Percentiles rank a stretch among this genome's conserved stretches.
phyloP scores from a whole-genome alignment of 352 stramenopile genomes.

The Saprolegnia parasitica region DNA sequence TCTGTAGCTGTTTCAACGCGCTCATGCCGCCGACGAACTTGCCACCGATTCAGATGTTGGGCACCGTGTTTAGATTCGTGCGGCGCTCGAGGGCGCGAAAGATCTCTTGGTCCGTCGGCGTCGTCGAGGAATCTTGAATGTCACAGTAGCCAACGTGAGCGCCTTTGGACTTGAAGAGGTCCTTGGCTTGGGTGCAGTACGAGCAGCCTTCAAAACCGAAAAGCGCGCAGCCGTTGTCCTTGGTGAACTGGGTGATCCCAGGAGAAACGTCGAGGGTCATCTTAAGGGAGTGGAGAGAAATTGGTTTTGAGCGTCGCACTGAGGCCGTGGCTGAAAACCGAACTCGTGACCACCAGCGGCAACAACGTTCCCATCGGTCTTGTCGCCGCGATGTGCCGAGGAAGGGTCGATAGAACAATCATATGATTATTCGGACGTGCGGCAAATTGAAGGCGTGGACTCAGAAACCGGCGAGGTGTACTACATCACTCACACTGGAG shows the following conservation, averaged over 20 bases:
- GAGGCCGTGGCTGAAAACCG: too few species aligned
- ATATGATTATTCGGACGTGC: too few species aligned
- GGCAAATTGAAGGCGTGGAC: too few species aligned
- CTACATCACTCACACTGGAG: too few species aligned
- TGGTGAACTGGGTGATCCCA: not conserved
- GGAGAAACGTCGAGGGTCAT: too few species aligned
- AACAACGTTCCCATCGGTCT: too few species aligned
- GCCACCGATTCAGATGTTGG: slow-evolving; percentile 97
- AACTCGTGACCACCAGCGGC: too few species aligned
- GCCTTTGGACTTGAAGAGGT: not conserved
- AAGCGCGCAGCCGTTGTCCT: not conserved
- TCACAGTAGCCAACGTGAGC: not conserved
- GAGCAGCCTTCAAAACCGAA: not conserved
- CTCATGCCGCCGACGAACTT: slow-evolving; percentile 94
- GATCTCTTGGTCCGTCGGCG: slow-evolving; percentile 62
- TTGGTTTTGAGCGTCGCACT: too few species aligned
- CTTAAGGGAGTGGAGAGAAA: too few species aligned
- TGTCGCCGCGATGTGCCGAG: too few species aligned
- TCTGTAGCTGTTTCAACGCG: slow-evolving; percentile 80
- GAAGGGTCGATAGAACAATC: too few species aligned
- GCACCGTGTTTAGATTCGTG: slow-evolving; percentile 92
- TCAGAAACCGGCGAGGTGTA: too few species aligned
- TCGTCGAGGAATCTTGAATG: not conserved
- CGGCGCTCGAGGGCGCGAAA: slow-evolving; percentile 87
- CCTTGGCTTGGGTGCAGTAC: slow-evolving; percentile 4